Evolutionary conservation across 2,329 filamentous ascomycete genomes (phyloP), one percentile per base, ranked within the genome.

Genomic region (Xylariaceae sp.): DNA sequence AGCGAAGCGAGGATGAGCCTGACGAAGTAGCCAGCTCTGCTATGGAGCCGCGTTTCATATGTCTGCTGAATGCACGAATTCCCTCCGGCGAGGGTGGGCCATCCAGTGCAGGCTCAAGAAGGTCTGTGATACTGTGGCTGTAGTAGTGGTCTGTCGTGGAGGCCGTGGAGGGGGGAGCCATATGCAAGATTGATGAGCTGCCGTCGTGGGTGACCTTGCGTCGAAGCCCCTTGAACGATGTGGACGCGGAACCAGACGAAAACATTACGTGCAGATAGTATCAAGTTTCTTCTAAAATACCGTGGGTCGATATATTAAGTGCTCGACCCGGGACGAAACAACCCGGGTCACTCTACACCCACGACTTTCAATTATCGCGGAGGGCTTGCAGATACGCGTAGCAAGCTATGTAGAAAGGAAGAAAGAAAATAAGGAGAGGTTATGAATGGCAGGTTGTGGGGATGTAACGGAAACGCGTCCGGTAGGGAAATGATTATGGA

Each of bases 21-120:
- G 82, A 84, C 8, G 82, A 83, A 26, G 75, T 74, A 26, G 78
- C 78, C 27, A 75, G 69, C 60, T 78, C 77, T 55, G 70, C 68
- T 48, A 75, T 72, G 20, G 82, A 81, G 20, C 76, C 75, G 64
- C 77, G 75, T 68, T 79, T 83, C 76, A 84, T 79, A 70, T 85
- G 59, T 50, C 60, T 59, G 67, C 75, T 84, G 46, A 85, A 73
- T 53, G 81, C 81, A 60, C 83, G 79, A 61, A 85, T 77, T 57
- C 77, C 77, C 63, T 83, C 79, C 23, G 84, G 81, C 27, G 83
- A 86, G 0, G 83, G 82, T 33, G 83, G 83, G 15, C 81, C 81
- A 61, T 86, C 81, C 50, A 86, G 71, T 56, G 83, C 78, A 42
- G 83, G 82, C 53, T 80, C 82, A 52, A 86, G 70, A 48, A 81